phyloP scores from a whole-genome alignment of 352 stramenopile species.

The Phytopythium mirpurense region DNA sequence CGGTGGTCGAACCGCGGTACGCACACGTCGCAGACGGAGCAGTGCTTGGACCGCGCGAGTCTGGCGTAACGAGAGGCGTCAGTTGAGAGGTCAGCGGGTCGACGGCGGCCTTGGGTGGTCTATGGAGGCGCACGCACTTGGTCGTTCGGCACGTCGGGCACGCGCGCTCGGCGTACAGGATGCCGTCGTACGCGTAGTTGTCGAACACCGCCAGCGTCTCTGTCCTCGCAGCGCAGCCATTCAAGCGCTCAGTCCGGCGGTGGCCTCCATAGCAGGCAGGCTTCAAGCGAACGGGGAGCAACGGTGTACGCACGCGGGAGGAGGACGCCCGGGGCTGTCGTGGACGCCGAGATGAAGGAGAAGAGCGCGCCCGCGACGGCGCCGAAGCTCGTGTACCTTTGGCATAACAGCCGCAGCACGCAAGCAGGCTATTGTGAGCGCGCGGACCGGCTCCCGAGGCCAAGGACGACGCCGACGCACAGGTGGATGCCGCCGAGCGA shows the following conservation, averaged over 20 bases:
- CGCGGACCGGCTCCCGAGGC: not conserved
- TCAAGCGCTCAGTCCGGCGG: too few species aligned
- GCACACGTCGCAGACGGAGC: conserved; percentile 56
- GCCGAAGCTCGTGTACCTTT: conserved; percentile 27
- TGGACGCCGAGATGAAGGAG: conserved; percentile 46
- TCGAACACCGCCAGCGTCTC: conserved; percentile 45
- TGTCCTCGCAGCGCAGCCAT: too few species aligned
- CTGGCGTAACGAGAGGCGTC: conserved; percentile 11
- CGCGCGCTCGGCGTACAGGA: conserved; percentile 28
- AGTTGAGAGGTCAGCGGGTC: not conserved
- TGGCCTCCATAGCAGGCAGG: too few species aligned
- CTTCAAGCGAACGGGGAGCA: not conserved
- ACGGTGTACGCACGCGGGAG: conserved; percentile 22
- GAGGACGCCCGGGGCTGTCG: conserved; percentile 34
- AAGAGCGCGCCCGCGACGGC: conserved; percentile 37
- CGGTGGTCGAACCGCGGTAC: conserved; percentile 64
- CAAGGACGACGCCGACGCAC: conserved; percentile 13
- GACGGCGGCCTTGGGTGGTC: too few species aligned
- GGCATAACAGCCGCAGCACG: not conserved
- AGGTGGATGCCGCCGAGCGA: conserved; percentile 35
- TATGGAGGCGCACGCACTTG: conserved; percentile 40
- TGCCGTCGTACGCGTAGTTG: conserved; percentile 46
- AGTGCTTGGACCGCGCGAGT: conserved; percentile 66
- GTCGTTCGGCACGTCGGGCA: conserved; percentile 42
- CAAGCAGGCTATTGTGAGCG: not conserved